These are phyloP conservation scores for Cryptosporidium ryanae DNA, from an alignment of 169 alveolate genomes.

Conservation along the genomic window DNA sequence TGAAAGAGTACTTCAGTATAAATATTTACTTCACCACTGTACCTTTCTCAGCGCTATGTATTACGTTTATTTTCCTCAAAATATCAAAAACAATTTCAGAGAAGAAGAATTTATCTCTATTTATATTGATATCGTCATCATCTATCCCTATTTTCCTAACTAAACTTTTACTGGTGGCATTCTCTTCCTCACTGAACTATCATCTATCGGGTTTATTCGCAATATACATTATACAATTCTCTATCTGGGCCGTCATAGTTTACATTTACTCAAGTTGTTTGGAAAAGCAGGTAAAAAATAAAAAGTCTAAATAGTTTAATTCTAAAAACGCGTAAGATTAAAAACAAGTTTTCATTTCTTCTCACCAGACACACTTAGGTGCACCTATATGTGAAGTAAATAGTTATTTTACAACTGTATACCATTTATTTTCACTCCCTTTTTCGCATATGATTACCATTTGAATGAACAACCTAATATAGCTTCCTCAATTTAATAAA, in stretches of 20 bases:
- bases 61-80: slow-evolving; percentile 28
- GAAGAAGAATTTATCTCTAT: neutral
- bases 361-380: too few species aligned
- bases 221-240: neutral
- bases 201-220: neutral
- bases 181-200: neutral
- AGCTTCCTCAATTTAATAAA: too few species aligned
- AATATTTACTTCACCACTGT: neutral
- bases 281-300: neutral
- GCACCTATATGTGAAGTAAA: too few species aligned
- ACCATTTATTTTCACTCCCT: too few species aligned
- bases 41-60: slow-evolving; percentile 49
- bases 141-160: neutral
- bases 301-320: neutral
- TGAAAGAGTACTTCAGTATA: slow-evolving; percentile 11
- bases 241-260: slow-evolving; percentile 21
- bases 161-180: neutral
- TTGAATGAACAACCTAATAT: too few species aligned
- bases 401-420: too few species aligned
- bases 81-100: slow-evolving; percentile 24
- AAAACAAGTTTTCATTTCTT: too few species aligned
- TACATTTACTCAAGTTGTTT: slow-evolving; percentile 3
- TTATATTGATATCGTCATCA: slow-evolving; percentile 13
- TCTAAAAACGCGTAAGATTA: too few species aligned
- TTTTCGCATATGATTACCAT: too few species aligned